These are phyloP conservation scores for Chlorencoelia australis DNA, from an alignment of 2,329 filamentous ascomycete genomes.

Conservation along the genomic window DNA sequence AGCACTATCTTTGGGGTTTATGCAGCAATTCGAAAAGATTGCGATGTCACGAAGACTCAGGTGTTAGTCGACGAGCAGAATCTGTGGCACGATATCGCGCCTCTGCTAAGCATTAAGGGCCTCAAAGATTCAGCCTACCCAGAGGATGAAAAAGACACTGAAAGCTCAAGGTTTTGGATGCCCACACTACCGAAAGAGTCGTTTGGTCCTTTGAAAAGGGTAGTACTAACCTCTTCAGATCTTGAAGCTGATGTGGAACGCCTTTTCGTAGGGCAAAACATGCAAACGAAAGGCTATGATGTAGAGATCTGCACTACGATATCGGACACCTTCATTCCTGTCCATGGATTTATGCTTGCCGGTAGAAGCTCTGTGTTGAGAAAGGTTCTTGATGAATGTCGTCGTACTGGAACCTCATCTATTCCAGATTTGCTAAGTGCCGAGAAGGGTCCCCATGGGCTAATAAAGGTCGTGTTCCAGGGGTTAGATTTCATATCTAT, in stretches of 20 bases:
- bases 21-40: conserved; percentile 76
- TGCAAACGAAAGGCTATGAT: conserved; percentile 29
- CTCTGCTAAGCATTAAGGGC: conserved; percentile 56
- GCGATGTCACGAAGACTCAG: conserved; percentile 64
- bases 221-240: conserved; percentile 52
- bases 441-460: conserved; percentile 34
- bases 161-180: conserved; percentile 33
- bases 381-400: conserved; percentile 47
- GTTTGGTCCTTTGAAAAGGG: conserved; percentile 39
- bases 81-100: conserved; percentile 64
- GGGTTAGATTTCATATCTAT: conserved; percentile 68
- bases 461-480: conserved; percentile 53
- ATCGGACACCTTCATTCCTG: conserved; percentile 64
- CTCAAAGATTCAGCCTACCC: conserved; percentile 39
- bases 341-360: conserved; percentile 72
- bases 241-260: conserved; percentile 52
- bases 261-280: conserved; percentile 35
- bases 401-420: conserved; percentile 41
- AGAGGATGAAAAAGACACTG: conserved; percentile 30
- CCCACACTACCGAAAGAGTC: conserved; percentile 39
- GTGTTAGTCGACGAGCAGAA: conserved; percentile 56
- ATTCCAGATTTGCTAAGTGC: conserved; percentile 53
- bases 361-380: conserved; percentile 64
- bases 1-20: conserved; percentile 88
- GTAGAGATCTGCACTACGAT: conserved; percentile 43